These are phyloP conservation scores for Albifimbria verrucaria DNA, from an alignment of 2,329 filamentous ascomycete species.

Conservation along the genomic window DNA sequence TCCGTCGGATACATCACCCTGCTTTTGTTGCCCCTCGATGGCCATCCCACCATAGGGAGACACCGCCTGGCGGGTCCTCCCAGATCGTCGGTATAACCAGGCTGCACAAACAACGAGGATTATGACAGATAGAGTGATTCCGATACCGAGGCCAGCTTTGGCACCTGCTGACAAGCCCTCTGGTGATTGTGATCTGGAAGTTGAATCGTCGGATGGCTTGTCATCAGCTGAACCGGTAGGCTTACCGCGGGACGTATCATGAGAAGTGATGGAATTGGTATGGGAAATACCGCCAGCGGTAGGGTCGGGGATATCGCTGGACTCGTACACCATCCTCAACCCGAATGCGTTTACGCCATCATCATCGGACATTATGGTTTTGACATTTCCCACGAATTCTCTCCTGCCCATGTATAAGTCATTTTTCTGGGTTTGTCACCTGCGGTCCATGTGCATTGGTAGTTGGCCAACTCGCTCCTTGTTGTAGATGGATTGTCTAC, in stretches of 20 bases:
- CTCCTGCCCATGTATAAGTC: no score
- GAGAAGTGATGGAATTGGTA: not conserved
- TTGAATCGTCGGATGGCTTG: not conserved
- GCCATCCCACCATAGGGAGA: no score
- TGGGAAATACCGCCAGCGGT: no score
- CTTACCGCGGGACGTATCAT: not conserved
- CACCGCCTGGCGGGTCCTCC: no score
- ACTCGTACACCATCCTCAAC: conserved; percentile 30
- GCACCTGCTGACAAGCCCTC: conserved; percentile 18
- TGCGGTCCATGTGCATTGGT: conserved; percentile 31
- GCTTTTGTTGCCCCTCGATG: no score
- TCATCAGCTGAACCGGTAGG: not conserved
- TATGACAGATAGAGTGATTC: conserved; percentile 24
- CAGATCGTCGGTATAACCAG: conserved; percentile 24
- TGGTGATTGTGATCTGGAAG: not conserved
- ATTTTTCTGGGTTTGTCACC: no score
- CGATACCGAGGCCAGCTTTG: conserved; percentile 25
- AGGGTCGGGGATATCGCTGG: conserved; percentile 20
- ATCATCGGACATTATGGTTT: conserved; percentile 14
- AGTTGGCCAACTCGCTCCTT: conserved; percentile 15
- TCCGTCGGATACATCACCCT: no score
- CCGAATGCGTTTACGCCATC: conserved; percentile 30
- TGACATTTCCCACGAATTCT: no score
- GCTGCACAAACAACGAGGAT: conserved; percentile 19
- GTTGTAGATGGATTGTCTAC: conserved; percentile 21